Evolutionary conservation across 345 rosid species (phyloP).

Genomic region (Acer negundo): DNA sequence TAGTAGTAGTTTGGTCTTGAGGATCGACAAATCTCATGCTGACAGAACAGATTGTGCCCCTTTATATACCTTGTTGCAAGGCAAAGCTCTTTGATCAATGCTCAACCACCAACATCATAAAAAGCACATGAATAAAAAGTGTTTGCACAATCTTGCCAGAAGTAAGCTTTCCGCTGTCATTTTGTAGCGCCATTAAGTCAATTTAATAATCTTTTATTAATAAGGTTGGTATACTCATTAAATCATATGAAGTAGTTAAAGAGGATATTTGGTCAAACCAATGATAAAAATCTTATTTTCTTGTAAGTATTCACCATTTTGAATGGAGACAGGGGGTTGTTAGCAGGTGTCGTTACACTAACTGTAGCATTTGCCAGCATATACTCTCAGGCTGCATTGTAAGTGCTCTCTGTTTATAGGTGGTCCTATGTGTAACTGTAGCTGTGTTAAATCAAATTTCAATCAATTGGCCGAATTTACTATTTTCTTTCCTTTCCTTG

Average conservation of each 20-base stretch:
- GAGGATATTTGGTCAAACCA: not conserved
- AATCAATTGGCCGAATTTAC: not conserved
- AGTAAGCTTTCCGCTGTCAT: not conserved
- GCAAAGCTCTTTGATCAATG: not conserved
- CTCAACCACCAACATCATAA: too few relatives aligned
- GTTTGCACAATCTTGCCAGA: not conserved
- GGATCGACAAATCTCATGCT: not conserved
- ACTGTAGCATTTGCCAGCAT: not conserved
- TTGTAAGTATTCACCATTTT: not conserved
- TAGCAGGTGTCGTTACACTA: not conserved
- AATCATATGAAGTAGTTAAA: too few relatives aligned
- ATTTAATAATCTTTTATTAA: too few relatives aligned
- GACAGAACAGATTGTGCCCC: not conserved
- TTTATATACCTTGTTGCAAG: not conserved
- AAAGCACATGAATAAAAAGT: not conserved
- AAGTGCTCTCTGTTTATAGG: not conserved
- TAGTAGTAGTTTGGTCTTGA: not conserved
- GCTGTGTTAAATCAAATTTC: not conserved
- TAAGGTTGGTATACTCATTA: not conserved
- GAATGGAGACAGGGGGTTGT: not conserved
- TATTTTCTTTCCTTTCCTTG: not conserved
- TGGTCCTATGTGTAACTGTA: not conserved
- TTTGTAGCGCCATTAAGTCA: not conserved
- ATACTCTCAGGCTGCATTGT: not conserved
- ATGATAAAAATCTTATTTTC: not conserved